Percentiles rank a stretch among this genome's conserved stretches.
phyloP scores from a whole-genome alignment of 2,329 filamentous ascomycete species.

The Aaosphaeria arxii region DNA sequence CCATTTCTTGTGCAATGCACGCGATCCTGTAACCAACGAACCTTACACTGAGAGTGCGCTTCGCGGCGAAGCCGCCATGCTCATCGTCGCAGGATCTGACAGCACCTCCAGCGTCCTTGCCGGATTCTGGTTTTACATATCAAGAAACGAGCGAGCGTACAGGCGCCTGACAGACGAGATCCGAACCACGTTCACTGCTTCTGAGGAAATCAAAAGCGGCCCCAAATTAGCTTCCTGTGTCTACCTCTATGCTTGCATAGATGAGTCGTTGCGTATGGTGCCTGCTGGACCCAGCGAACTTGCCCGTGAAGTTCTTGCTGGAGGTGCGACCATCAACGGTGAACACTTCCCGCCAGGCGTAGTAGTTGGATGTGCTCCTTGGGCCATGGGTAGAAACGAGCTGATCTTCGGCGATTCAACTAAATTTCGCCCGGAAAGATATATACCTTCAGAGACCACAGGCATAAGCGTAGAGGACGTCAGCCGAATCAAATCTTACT shows the following conservation, averaged over 20 bases:
- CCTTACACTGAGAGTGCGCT: conserved; percentile 35
- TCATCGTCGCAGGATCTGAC: conserved; percentile 12
- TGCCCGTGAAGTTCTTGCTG: conserved; percentile 14
- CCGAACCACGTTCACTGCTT: conserved; percentile 2
- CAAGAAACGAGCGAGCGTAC: neutral
- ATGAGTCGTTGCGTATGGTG: conserved; percentile 29
- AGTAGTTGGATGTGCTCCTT: conserved; percentile 17
- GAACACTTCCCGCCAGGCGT: conserved; percentile 16
- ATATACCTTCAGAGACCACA: conserved; percentile 46
- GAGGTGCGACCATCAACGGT: conserved; percentile 18
- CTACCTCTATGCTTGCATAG: conserved; percentile 29
- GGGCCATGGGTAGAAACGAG: conserved; percentile 19
- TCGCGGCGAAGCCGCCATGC: conserved; percentile 13
- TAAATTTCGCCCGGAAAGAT: conserved; percentile 14
- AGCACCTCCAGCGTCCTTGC: conserved; percentile 4
- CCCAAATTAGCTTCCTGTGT: conserved; percentile 10
- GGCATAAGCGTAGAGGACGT: neutral
- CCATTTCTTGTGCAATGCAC: conserved; percentile 37
- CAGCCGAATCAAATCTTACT: neutral
- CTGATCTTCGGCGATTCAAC: conserved; percentile 13
- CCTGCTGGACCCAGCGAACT: conserved; percentile 18
- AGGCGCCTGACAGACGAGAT: conserved; percentile 8
- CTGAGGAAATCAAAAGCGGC: neutral
- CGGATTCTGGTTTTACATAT: conserved; percentile 10
- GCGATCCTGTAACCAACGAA: conserved; percentile 37